A percentile compares a stretch with the other conserved stretches of the same genome.
Evolutionary conservation across 345 rosid species (phyloP).

Genomic region (Physaria fendleri): DNA sequence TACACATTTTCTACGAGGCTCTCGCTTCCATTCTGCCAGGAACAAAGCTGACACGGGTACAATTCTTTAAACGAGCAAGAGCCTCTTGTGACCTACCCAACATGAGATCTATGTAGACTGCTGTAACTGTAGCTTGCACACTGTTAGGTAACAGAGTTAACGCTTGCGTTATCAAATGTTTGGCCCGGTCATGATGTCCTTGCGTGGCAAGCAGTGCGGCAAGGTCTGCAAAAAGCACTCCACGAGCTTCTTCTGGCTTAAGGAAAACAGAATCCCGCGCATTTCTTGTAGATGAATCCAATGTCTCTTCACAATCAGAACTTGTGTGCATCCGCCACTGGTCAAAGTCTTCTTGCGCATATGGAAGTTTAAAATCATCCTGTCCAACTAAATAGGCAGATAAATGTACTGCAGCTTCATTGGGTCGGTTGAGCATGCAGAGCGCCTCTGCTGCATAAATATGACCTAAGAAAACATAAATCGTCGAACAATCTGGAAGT

Average conservation of each 20-base stretch:
- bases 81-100: slow-evolving; percentile 76
- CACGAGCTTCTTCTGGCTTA: slow-evolving; percentile 89
- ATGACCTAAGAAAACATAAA: slow-evolving; percentile 69
- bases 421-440: slow-evolving; percentile 66
- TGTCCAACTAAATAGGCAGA: slow-evolving; percentile 56
- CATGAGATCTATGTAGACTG: slow-evolving; percentile 67
- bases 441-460: slow-evolving; percentile 94
- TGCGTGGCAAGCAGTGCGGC: slow-evolving; percentile 60
- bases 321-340: slow-evolving; percentile 46
- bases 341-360: slow-evolving; percentile 59
- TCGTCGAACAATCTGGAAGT: slow-evolving; percentile 58
- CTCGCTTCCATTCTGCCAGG: slow-evolving; percentile 33
- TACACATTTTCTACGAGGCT: slow-evolving; percentile 20
- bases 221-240: slow-evolving; percentile 69
- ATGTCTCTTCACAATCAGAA: slow-evolving; percentile 59
- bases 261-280: slow-evolving; percentile 38
- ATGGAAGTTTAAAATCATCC: slow-evolving; percentile 57
- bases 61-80: slow-evolving; percentile 65
- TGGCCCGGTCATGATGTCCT: slow-evolving; percentile 69
- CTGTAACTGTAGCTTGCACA: slow-evolving; percentile 70
- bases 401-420: slow-evolving; percentile 79
- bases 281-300: slow-evolving; percentile 30
- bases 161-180: slow-evolving; percentile 50
- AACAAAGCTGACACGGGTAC: slow-evolving; percentile 61
- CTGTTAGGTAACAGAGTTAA: slow-evolving; percentile 51